Evolutionary conservation across 176 grass and related monocot species (phyloP).

Genomic region (Themeda triandra): DNA sequence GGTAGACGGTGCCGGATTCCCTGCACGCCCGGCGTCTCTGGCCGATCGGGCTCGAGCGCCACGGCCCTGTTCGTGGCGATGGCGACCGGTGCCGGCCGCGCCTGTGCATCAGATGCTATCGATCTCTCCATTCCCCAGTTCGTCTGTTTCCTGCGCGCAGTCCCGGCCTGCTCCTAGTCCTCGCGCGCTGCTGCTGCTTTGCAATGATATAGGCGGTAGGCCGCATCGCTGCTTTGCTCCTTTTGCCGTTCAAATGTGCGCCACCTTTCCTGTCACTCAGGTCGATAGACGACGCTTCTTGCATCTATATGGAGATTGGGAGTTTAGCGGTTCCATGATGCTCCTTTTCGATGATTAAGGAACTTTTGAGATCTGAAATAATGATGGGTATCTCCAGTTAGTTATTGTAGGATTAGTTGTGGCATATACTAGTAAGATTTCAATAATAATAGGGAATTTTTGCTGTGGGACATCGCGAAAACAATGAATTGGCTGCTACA

Average conservation of each 20-base stretch:
- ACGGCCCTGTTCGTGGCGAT: background rate
- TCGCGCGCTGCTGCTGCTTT: background rate
- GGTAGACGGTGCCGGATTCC: conserved; percentile 34
- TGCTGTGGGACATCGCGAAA: too few species aligned
- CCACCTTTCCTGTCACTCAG: background rate
- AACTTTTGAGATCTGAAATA: background rate
- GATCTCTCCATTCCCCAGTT: background rate
- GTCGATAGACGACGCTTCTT: background rate
- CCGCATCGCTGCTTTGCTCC: background rate
- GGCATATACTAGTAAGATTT: too few species aligned
- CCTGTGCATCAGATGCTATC: background rate
- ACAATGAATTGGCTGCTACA: too few species aligned
- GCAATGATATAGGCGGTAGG: background rate
- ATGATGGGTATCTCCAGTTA: background rate
- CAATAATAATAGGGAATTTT: too few species aligned
- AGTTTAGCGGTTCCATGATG: background rate
- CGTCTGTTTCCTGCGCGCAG: background rate
- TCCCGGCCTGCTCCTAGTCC: background rate
- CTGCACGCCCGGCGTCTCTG: background rate
- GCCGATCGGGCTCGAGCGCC: background rate
- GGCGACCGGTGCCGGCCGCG: background rate
- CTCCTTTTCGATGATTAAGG: background rate
- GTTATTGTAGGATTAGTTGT: too few species aligned
- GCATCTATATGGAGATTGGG: background rate
- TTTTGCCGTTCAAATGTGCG: background rate